Conservation (phyloP, 202 grass and related monocot genomes). For the Setaria viridis region DNA sequence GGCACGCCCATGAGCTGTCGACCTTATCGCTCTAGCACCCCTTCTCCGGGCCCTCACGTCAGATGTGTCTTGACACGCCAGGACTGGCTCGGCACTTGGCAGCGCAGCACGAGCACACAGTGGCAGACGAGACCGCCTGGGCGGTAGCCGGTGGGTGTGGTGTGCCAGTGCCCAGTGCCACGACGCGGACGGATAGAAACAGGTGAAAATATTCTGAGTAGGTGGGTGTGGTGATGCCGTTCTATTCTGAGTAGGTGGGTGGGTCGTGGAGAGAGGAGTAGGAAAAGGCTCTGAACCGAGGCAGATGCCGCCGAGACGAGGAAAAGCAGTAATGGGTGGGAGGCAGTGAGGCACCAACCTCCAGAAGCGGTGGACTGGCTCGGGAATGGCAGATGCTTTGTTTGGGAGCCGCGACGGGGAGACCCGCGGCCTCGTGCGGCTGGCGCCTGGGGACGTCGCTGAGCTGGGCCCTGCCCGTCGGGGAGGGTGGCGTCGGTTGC, state of each 20-base stretch:
- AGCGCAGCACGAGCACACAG: not conserved
- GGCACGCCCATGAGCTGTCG: slow-evolving; percentile 15
- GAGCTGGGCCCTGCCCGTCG: not conserved
- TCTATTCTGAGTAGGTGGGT: slow-evolving; percentile 20
- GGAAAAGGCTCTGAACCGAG: not conserved
- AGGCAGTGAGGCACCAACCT: not conserved
- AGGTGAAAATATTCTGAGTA: not conserved
- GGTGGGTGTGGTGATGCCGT: slow-evolving; percentile 20
- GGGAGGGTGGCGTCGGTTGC: not conserved
- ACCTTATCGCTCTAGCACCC: not conserved
- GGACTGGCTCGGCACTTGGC: not conserved
- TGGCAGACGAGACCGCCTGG: too few species aligned
- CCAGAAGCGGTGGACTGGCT: slow-evolving; percentile 37
- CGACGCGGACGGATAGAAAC: not conserved
- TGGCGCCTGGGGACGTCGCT: not conserved
- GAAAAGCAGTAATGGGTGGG: not conserved
- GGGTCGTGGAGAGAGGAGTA: not conserved
- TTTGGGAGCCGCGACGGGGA: slow-evolving; percentile 2
- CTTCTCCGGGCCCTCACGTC: not conserved
- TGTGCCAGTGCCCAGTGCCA: not conserved
- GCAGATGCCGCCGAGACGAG: not conserved
- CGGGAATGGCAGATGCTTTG: slow-evolving; percentile 26
- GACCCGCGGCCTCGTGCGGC: not conserved
- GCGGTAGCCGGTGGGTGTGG: not conserved
- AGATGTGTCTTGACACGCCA: not conserved